These are phyloP conservation scores for Penicillium sp. DNA, from an alignment of 2,329 filamentous ascomycete genomes.

Conservation along the genomic window DNA sequence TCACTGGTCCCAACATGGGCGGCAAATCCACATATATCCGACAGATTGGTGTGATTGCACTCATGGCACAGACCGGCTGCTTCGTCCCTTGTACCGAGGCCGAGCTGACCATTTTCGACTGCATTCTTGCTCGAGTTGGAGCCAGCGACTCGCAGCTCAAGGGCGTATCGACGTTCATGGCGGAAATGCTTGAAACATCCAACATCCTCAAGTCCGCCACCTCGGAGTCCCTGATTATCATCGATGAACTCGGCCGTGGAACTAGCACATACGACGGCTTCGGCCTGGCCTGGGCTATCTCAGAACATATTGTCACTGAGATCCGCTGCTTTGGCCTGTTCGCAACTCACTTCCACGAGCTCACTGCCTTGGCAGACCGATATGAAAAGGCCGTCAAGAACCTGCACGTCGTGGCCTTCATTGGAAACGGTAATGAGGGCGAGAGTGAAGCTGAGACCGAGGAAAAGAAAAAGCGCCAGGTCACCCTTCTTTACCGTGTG, in stretches of 20 bases:
- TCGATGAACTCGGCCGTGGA: conserved; percentile 93
- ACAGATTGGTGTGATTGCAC: conserved; percentile 91
- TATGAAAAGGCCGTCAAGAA: conserved; percentile 82
- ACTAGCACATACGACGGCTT: conserved; percentile 99
- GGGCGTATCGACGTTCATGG: conserved; percentile 98
- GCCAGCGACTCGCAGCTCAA: conserved; percentile 96
- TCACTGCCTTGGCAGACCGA: conserved; percentile 84
- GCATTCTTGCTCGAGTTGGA: conserved; percentile 91
- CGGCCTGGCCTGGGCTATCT: conserved; percentile 98
- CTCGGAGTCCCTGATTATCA: conserved; percentile 93
- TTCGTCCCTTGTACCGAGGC: conserved; percentile 92
- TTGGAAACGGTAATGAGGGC: conserved; percentile 57
- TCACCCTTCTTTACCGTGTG: conserved; percentile 95
- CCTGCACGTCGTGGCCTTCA: conserved; percentile 93
- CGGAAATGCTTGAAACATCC: conserved; percentile 97
- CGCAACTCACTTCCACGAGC: conserved; percentile 96
- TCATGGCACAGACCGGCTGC: conserved; percentile 96
- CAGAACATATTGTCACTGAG: conserved; percentile 92
- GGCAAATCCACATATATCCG: conserved; percentile 98
- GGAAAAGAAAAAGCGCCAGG: conserved; percentile 68
- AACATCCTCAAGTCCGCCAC: conserved; percentile 98
- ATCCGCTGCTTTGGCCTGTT: conserved; percentile 94
- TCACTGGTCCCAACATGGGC: conserved; percentile 98
- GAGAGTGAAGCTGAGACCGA: conserved; percentile 38
- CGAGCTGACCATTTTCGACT: conserved; percentile 93